phyloP scores from a whole-genome alignment of 257 asterid genomes.

The Buddleja alternifolia region DNA sequence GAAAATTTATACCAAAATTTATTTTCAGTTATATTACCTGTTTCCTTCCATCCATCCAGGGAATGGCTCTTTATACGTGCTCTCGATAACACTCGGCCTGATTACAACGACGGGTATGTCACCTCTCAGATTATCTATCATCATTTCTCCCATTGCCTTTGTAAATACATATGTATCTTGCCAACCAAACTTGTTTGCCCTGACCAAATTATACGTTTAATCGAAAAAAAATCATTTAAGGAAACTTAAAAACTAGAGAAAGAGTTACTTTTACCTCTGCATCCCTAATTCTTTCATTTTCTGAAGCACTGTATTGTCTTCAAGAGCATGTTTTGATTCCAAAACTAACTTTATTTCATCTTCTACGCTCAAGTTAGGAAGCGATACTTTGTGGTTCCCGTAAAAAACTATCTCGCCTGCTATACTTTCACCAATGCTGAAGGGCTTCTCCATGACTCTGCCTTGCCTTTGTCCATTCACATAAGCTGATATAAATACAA shows the following conservation, averaged over 20 bases:
- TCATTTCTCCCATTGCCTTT: slow-evolving; percentile 99
- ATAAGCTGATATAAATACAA: slow-evolving; percentile 59
- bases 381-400: slow-evolving; percentile 36
- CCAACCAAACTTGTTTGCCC: slow-evolving; percentile 99
- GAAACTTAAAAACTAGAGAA: slow-evolving; percentile 1
- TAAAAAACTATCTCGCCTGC: slow-evolving; percentile 49
- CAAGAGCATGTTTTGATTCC: slow-evolving; percentile 58
- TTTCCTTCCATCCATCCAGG: slow-evolving; percentile 99
- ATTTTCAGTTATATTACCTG: slow-evolving; percentile 54
- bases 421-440: slow-evolving; percentile 69
- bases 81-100: slow-evolving; percentile 94
- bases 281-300: slow-evolving; percentile 80
- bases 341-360: slow-evolving; percentile 76
- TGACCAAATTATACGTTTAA: slow-evolving; percentile 30
- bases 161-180: slow-evolving; percentile 95
- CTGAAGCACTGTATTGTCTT: slow-evolving; percentile 49
- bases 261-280: slow-evolving; percentile 57
- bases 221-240: not conserved
- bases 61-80: slow-evolving; percentile 94
- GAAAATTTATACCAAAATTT: not conserved
- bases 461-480: slow-evolving; percentile 95
- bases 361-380: slow-evolving; percentile 63
- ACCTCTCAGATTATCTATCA: slow-evolving; percentile 76
- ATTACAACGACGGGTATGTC: slow-evolving; percentile 84
- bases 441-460: slow-evolving; percentile 78